These are phyloP conservation scores for Metschnikowia kofuensis DNA, from an alignment of 805 yeast genomes.

Conservation along the genomic window DNA sequence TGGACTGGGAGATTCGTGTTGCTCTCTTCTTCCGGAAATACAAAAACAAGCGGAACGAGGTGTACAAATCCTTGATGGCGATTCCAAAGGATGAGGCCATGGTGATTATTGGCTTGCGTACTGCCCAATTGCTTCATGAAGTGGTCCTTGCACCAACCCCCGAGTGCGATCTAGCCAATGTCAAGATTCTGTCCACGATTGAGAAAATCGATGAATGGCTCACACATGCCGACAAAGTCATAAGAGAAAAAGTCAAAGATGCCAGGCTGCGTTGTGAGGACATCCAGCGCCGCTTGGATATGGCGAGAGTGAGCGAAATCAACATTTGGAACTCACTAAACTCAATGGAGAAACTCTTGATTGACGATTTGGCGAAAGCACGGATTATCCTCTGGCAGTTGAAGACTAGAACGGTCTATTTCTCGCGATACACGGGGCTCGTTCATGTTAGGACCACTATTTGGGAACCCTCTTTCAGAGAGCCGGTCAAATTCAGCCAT, in stretches of 20 bases:
- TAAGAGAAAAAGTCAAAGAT: not conserved
- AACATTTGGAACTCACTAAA: not conserved
- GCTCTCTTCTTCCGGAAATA: not conserved
- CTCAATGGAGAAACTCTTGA: not conserved
- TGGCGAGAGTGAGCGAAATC: not conserved
- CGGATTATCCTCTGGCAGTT: conserved; percentile 5
- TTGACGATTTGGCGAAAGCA: conserved; percentile 7
- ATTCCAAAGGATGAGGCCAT: conserved; percentile 4
- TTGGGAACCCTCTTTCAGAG: conserved; percentile 1
- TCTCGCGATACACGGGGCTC: conserved; percentile 3
- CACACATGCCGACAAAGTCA: not conserved
- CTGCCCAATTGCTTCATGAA: conserved; percentile 2
- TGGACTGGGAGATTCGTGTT: conserved; percentile 10
- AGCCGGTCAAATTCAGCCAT: not conserved
- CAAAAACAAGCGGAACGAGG: not conserved
- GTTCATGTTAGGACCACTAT: conserved; percentile 1
- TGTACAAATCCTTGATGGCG: not conserved
- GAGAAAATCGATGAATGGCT: not conserved
- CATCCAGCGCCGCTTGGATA: not conserved
- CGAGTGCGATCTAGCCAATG: not conserved
- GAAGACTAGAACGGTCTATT: not conserved
- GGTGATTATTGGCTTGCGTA: conserved; percentile 4
- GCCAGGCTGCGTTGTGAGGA: not conserved
- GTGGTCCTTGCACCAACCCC: conserved; percentile 5
- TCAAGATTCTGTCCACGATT: not conserved